Percentiles rank a stretch among this genome's conserved stretches.
Conservation (phyloP, 2,329 filamentous ascomycete species). For the Arthrinium puccinioides region DNA sequence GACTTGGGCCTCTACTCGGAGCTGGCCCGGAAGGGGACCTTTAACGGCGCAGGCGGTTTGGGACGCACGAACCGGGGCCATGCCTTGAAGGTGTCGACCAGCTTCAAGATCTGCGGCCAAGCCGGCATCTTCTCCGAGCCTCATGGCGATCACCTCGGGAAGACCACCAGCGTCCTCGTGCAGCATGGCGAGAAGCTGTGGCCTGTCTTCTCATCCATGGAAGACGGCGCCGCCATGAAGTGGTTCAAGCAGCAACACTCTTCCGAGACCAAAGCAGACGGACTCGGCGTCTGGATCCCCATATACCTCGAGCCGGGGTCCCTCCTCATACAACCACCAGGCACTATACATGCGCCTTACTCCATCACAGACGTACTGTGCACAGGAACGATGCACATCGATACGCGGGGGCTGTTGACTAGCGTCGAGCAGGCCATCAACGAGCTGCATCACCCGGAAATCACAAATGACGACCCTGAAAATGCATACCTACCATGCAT, state of each 20-base stretch:
- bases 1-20: neutral
- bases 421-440: neutral
- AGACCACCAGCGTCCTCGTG: neutral
- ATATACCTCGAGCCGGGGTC: conserved; percentile 1
- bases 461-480: conserved; percentile 3
- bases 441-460: conserved; percentile 1
- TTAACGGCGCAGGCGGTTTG: neutral
- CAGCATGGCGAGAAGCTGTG: conserved; percentile 1
- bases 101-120: conserved; percentile 3
- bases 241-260: conserved; percentile 1
- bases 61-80: conserved; percentile 1
- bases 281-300: conserved; percentile 1
- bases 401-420: conserved; percentile 1
- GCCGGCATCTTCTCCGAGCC: conserved; percentile 1
- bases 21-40: neutral
- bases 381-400: conserved; percentile 3
- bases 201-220: conserved; percentile 3
- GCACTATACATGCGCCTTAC: conserved; percentile 2
- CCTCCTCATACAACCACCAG: conserved; percentile 1
- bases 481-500: neutral
- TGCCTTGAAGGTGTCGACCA: neutral
- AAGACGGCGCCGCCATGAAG: neutral
- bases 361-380: conserved; percentile 1
- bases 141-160: conserved; percentile 1
- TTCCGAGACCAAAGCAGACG: neutral